A percentile compares a stretch with the other conserved stretches of the same genome.
Conservation (phyloP, 371 early-diverging fungal species). For the Actinomortierella ambigua region DNA sequence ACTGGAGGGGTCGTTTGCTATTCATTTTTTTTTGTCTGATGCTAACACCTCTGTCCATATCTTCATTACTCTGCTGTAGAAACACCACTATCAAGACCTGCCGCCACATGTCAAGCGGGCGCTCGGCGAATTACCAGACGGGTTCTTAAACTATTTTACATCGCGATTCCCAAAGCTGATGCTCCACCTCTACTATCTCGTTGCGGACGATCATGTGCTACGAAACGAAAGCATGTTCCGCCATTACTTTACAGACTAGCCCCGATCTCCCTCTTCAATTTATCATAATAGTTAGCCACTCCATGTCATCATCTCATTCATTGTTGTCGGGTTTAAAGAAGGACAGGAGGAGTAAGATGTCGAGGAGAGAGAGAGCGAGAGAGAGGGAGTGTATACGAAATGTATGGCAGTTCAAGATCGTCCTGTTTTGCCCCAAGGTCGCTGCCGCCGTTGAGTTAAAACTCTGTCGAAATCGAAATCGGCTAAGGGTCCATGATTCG, state of each 20-base stretch:
- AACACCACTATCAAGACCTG: slow-evolving; percentile 96
- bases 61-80: slow-evolving; percentile 51
- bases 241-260: slow-evolving; percentile 62
- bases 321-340: no score
- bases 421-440: no score
- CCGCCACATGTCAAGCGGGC: slow-evolving; percentile 73
- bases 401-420: no score
- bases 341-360: no score
- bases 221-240: slow-evolving; percentile 67
- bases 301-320: no score
- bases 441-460: no score
- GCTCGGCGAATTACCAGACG: slow-evolving; percentile 89
- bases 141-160: slow-evolving; percentile 88
- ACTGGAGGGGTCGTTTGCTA: no score
- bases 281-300: not conserved
- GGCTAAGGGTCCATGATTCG: no score
- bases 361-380: no score
- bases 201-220: slow-evolving; percentile 58
- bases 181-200: slow-evolving; percentile 72
- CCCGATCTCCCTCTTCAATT: not conserved
- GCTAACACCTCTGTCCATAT: not conserved
- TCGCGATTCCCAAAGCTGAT: slow-evolving; percentile 89
- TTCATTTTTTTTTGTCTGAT: no score
- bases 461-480: no score
- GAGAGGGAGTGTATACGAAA: no score